These are phyloP conservation scores for Saccharomyces pastorianus DNA, from an alignment of 1,139 yeast genomes.

Conservation along the genomic window DNA sequence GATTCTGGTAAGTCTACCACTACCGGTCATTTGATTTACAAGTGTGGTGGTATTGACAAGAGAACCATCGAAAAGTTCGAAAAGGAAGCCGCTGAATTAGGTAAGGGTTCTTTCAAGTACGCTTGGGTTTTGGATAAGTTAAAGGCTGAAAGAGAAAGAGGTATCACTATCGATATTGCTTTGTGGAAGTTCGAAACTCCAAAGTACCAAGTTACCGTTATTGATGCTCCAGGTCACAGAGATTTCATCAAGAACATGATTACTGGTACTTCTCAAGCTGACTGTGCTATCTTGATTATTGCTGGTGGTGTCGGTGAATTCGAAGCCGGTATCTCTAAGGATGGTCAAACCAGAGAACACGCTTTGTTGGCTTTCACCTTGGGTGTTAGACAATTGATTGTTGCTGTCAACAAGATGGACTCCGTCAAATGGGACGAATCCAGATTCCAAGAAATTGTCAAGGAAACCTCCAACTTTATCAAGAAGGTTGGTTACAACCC, in stretches of 20 bases:
- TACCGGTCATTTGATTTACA: constrained; percentile 98
- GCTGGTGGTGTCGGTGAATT: constrained; percentile 98
- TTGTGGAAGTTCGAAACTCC: constrained; percentile 96
- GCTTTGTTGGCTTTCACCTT: constrained; percentile 96
- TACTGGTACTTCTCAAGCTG: constrained; percentile 94
- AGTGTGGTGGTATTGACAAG: constrained; percentile 90
- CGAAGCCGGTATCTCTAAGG: constrained; percentile 98
- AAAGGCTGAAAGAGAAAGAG: constrained; percentile 96
- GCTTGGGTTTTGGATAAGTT: constrained; percentile 95
- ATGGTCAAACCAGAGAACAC: constrained; percentile 98
- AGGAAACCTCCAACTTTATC: constrained; percentile 82
- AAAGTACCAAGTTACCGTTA: constrained; percentile 85
- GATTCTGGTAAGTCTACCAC: constrained; percentile 98
- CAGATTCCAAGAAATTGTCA: constrained; percentile 73
- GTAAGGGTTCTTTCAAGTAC: constrained; percentile 98
- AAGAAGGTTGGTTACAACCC: constrained; percentile 93
- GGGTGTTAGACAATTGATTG: constrained; percentile 89
- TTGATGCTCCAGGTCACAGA: constrained; percentile 96
- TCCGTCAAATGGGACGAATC: constrained; percentile 77
- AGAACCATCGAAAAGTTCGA: constrained; percentile 98
- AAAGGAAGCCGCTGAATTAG: constrained; percentile 97
- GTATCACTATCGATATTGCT: constrained; percentile 93
- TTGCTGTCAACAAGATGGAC: constrained; percentile 92
- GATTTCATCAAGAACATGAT: constrained; percentile 94
- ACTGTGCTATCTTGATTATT: constrained; percentile 91